Evolutionary conservation across 768 basidiomycete species (phyloP), one percentile per base, ranked within the genome.

Genomic region (Termitomyces sp.): DNA sequence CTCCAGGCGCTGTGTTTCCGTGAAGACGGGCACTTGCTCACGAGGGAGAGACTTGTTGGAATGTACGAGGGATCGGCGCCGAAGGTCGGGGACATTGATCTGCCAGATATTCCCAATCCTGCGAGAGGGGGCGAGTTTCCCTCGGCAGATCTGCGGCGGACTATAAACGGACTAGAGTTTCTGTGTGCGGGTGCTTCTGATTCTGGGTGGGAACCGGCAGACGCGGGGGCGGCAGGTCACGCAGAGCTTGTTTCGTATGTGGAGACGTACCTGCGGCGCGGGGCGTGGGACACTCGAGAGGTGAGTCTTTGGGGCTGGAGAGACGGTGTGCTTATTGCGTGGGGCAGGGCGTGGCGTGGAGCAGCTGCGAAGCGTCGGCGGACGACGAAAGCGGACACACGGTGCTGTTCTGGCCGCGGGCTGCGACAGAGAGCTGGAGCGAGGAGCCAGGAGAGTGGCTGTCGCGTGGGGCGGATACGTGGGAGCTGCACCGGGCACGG

Each of bases 91-190:
- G 70, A 60, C n/a, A 70, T 72, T 52, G 76, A 78, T 62, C 65
- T 64, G 54, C 68, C 71, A 54, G 59, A 72, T 59, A 65, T 69
- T 68, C 62, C 65, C 33, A 56, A 56, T 58, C 60, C 60, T 46
- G 48, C 54, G 26, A 56, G 35, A 20, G 24, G 57, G 35, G 33
- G 61, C 55, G 68, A 69, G 30, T 40, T 71, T 35, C 65, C 71
- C 30, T 60, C 63, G 45, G 67, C 72, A 62, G 92, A 94, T 75
- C 75, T 94, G 48, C 76, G 92, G 58, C 76, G 77, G 61, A 76
- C 82, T 22, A 84, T 93, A 60, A 78, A 79, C 64, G 69, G 78
- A 52, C 74, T 92, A 54, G 87, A 93, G 71, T 71, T 86, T n/a
- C n/a, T n/a, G n/a, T n/a, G n/a, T n/a, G n/a, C n/a, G 58, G 64